Evolutionary conservation across 129 eudicot genomes (phyloP), one percentile per base, ranked within the genome.

Genomic region (Arctium lappa): DNA sequence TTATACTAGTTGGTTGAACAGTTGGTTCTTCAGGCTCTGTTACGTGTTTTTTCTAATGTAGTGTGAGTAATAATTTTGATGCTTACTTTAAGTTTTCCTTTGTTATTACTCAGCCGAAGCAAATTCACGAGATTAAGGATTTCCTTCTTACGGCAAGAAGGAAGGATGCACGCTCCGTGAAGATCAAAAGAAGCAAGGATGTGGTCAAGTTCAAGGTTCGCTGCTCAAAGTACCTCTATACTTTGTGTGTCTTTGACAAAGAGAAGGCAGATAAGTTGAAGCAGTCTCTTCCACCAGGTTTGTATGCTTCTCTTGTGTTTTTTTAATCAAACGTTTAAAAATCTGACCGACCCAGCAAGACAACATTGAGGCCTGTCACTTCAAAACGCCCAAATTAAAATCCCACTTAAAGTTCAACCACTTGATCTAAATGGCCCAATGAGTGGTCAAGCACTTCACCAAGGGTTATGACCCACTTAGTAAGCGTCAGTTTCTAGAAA

Each of bases 261-360:
- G 88, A 87, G 65, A 87, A 87, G 70, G 90, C 90, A 3, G 90
- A 87, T 34, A 87, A 87, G 86, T 78, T 87, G 83, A 87, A 87
- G 86, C 90, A 87, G 56, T 87, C 90, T 50, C 90, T 87, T 84
- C 90, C 90, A 29, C 90, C 90, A 81, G 88, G 88, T 87, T 73
- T 42, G 76, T 77, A 30, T 62, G 2, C 34, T 0, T 30, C 6
- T 76, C 15, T 36, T 72, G 22, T 46, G 39, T 46, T 27, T 33
- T 9, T 40, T 31, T 5, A 48, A 12, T 6, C 8, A n/a, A 13
- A 50, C 27, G 1, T 33, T 32, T 36, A 3, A 68, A 22, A 40
- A 10, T 2, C 8, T 32, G 70, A 63, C 30, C 29, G 9, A 3
- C 18, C 16, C 38, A 22, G 2, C n/a, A 65, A 10, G 37, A 66